Base-by-base conservation (phyloP, 345 rosid genomes). In the Populus deltoides region DNA sequence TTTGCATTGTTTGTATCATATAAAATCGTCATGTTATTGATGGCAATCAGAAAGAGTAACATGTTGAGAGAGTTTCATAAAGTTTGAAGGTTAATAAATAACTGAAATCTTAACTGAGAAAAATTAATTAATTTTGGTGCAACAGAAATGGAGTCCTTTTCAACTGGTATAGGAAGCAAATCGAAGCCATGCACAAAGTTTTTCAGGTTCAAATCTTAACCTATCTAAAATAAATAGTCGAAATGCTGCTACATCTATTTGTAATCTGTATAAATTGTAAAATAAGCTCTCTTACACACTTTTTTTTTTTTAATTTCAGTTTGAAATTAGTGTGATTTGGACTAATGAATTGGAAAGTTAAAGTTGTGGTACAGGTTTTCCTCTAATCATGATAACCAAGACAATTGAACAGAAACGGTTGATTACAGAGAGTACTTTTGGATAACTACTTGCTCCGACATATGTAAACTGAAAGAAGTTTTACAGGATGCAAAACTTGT, bases 161-260 rank as follows among this genome's bases (percentile, higher is more conserved):
- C 94, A 83, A 81, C 89, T 89, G 94, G 92, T 92, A 86, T 92
- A 92, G 93, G 97, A 90, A 92, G 94, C 97, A 92, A 92, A 90
- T 89, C 92, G 88, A 92, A 92, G 94, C 94, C 97, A 84, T 92
- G 97, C 97, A 90, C 97, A 90, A 92, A 92, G 90, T 92, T 92
- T 92, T 92, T 92, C 97, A 92, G 97, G 97, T 92, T 92, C 90
- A 82, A 85, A 89, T 90, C 92, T 86, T 86, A 83, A 88, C 92
- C 80, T 84, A 84, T 88, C 87, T 86, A 86, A 88, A 88, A 86
- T 84, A 77, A 89, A 75, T 83, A 82, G 78, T 77, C 81, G 79
- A 81, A 88, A 86, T 87, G 77, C 71, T 78, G 74, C 81, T 81
- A 71, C 86, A 82, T 90, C 84, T 80, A 69, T 84, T 77, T 79